phyloP scores from a whole-genome alignment of 345 rosid genomes.

The Pistacia integerrima region DNA sequence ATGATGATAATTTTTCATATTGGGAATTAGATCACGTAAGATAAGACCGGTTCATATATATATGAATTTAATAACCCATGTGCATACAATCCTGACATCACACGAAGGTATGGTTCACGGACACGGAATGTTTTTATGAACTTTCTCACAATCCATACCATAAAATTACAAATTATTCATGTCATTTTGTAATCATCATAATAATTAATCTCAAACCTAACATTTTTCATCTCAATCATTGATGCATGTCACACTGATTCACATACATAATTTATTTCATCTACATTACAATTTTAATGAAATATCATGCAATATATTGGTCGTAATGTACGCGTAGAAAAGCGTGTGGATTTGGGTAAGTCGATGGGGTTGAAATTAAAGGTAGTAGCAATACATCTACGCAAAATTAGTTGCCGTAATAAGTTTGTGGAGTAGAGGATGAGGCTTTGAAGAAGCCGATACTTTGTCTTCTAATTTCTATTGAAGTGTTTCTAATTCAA shows the following conservation, averaged over 20 bases:
- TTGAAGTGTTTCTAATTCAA: conserved; percentile 11
- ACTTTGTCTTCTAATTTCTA: neutral
- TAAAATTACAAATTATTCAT: too few relatives aligned
- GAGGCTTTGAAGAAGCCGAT: conserved; percentile 5
- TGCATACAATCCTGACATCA: neutral
- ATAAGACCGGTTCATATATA: neutral
- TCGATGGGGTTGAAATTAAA: neutral
- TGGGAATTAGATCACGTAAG: conserved; percentile 9
- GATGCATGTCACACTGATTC: too few relatives aligned
- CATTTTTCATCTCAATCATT: too few relatives aligned
- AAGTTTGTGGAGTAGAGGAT: neutral
- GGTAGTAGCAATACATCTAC: neutral
- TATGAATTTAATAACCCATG: neutral
- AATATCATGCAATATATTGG: too few relatives aligned
- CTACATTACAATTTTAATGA: too few relatives aligned
- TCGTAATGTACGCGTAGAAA: neutral
- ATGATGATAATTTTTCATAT: too few relatives aligned
- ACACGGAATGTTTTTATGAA: neutral
- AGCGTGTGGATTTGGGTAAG: conserved; percentile 2
- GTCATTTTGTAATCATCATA: too few relatives aligned
- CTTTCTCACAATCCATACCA: too few relatives aligned
- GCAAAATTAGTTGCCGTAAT: conserved; percentile 1
- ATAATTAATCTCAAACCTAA: too few relatives aligned
- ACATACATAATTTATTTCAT: too few relatives aligned
- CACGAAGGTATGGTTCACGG: neutral